These are phyloP conservation scores for Colletotrichum cordylinicola DNA, from an alignment of 2,329 filamentous ascomycete species.

Conservation along the genomic window DNA sequence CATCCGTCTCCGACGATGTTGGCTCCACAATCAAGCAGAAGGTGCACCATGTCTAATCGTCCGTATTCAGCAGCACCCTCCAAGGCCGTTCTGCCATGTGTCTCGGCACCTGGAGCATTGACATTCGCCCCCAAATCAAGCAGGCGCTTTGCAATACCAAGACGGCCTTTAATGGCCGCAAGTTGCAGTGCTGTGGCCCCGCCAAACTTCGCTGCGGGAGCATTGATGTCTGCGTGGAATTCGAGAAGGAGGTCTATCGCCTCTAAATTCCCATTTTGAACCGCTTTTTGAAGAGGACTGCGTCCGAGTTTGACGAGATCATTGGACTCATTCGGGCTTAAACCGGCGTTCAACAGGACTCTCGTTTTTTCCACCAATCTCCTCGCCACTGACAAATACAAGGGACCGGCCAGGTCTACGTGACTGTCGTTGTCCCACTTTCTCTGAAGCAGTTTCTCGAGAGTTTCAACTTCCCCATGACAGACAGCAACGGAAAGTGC, in stretches of 20 bases:
- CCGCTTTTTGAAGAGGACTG: not conserved
- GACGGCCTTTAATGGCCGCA: not conserved
- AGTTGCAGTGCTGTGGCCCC: not conserved
- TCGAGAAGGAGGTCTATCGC: not conserved
- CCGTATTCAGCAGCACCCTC: not conserved
- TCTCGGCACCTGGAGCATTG: not conserved
- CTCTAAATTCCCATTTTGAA: not conserved
- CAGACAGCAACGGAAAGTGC: accelerated
- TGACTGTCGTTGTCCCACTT: not conserved
- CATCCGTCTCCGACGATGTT: accelerated
- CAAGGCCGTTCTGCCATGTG: accelerated
- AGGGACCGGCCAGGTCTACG: not conserved
- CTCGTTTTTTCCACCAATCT: accelerated
- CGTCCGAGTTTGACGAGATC: accelerated
- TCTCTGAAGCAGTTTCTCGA: not conserved
- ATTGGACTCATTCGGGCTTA: accelerated
- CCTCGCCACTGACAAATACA: not conserved
- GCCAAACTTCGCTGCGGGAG: accelerated
- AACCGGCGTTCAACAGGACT: accelerated
- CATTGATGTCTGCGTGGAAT: accelerated
- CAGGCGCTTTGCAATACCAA: not conserved
- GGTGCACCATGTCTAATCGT: accelerated
- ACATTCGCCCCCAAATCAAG: accelerated
- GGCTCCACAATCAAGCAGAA: accelerated
- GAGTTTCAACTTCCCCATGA: accelerated